These are phyloP conservation scores for Austropuccinia psidii DNA, from an alignment of 1,284 basidiomycete genomes.

Conservation along the genomic window DNA sequence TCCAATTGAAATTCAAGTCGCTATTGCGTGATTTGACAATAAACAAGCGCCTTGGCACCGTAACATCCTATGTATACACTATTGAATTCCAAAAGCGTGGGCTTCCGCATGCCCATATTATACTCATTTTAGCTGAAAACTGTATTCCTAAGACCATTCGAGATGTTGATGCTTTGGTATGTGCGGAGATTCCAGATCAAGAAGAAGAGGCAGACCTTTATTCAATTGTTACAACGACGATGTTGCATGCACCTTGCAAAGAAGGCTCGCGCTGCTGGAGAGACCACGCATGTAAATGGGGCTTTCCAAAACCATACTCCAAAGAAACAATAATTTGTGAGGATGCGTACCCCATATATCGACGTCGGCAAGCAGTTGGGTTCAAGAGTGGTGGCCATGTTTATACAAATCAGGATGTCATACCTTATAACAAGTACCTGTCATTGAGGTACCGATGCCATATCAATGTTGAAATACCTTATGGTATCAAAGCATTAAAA, in stretches of 20 bases:
- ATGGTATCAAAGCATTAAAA: not conserved
- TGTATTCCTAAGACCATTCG: not conserved
- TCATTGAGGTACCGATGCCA: not conserved
- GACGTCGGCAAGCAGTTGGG: not conserved
- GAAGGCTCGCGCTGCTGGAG: not conserved
- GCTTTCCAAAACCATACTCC: not conserved
- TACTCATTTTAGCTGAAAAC: not conserved
- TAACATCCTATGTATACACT: not conserved
- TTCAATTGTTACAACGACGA: not conserved
- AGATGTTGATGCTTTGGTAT: slow-evolving; percentile 50
- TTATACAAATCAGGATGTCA: not conserved
- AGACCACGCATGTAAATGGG: not conserved
- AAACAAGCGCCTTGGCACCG: not conserved
- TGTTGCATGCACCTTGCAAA: not conserved
- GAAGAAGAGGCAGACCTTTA: slow-evolving; percentile 3
- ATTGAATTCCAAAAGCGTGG: slow-evolving; percentile 8
- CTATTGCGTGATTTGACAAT: not conserved
- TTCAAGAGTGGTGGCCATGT: not conserved
- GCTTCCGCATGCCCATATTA: not conserved
- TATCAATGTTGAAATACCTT: slow-evolving; percentile 14
- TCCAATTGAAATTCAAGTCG: not conserved
- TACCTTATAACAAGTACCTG: slow-evolving; percentile 7
- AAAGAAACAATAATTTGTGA: not conserved
- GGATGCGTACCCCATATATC: not conserved
- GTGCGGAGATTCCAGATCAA: slow-evolving; percentile 51